Base-by-base conservation (phyloP, 2,329 filamentous ascomycete genomes). In the Laburnicola sp. region DNA sequence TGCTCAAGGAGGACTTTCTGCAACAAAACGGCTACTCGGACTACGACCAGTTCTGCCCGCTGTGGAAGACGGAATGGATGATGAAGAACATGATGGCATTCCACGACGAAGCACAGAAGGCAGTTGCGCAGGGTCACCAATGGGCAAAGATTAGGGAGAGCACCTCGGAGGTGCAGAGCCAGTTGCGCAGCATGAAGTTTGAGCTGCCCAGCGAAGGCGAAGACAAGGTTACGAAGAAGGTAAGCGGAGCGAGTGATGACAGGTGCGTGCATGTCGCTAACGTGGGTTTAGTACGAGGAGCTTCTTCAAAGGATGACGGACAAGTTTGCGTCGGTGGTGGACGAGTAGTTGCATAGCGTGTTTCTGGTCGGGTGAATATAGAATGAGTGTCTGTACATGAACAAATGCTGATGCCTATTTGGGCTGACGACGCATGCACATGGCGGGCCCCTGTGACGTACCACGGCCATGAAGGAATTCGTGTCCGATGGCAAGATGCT, bases 61-160 rank as follows among this genome's bases (percentile, higher is more conserved):
- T 99, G 69, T 99, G 94, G 94, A 99, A 99, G 87, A 99, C 94
- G 0, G 89, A 96, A 75, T 99, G 94, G 87, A 97, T 99, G 94
- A 99, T 99, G 94, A 97, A 96, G 84, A 88, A 91, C 59, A 97
- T 99, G 86, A 89, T 99, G 81, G 89, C 87, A 51, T 99, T 93
- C 84, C 91, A 97, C 73, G 95, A 99, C 68, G 94, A 99, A 80
- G 87, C 91, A 23, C 93, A 97, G 75, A 97, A 97, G 84, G 91
- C 91, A 5, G 84, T 99, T 70, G 82, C 88, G 4, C 91, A 96
- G 75, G 94, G 94, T 54, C 88, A 93, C 76, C 87, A 80, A 76
- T 99, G 94, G 94, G 79, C 81, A 71, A 97, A 96, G 83, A 88
- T 99, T 48, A 86, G 93, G 62, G 94, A 99, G 67, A 85, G 89